phyloP scores from a whole-genome alignment of 495 filamentous ascomycete genomes.

The Clohesyomyces aquaticus region DNA sequence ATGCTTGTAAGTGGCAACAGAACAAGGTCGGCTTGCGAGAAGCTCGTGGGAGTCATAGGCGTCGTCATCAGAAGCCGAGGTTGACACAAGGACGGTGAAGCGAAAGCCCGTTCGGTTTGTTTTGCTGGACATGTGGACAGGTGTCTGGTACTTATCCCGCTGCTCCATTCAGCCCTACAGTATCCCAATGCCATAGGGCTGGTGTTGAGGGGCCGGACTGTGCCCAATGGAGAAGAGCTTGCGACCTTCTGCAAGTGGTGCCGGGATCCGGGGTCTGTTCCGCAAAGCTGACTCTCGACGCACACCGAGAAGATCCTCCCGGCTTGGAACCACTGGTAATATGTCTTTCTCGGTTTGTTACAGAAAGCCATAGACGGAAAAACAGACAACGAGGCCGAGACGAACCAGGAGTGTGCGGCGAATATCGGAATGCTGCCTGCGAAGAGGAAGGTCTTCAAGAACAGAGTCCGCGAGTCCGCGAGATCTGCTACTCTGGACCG shows the following conservation, averaged over 20 bases:
- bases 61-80: neutral
- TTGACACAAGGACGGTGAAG: neutral
- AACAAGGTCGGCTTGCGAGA: neutral
- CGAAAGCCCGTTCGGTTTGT: neutral
- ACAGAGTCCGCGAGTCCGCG: neutral
- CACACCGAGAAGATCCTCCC: neutral
- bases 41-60: neutral
- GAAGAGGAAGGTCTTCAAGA: neutral
- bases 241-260: neutral
- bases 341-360: too few species aligned
- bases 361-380: conserved; percentile 5
- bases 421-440: neutral
- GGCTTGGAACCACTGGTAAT: neutral
- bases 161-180: too few species aligned
- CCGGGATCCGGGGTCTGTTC: neutral
- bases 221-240: conserved; percentile 5
- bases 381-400: neutral
- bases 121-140: neutral
- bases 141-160: neutral
- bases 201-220: conserved; percentile 3
- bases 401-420: neutral
- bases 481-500: neutral
- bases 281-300: conserved; percentile 6
- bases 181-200: neutral
- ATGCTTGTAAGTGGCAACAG: neutral